These are phyloP conservation scores for Spathaspora boniae DNA, from an alignment of 805 yeast genomes.

Conservation along the genomic window DNA sequence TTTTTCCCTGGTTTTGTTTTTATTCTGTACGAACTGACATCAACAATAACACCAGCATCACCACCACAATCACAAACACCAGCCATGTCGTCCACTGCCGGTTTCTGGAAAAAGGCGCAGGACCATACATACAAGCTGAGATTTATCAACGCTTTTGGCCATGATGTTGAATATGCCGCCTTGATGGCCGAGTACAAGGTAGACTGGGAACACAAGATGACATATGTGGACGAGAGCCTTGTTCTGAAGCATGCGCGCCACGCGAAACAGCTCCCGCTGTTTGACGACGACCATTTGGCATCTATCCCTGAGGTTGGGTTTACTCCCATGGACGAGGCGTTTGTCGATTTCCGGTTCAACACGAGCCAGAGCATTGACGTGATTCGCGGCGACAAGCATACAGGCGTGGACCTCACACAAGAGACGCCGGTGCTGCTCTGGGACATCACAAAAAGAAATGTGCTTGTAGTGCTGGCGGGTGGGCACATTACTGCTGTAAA, in stretches of 20 bases:
- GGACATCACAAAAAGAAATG: slow-evolving; percentile 4
- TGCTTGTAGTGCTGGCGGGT: slow-evolving; percentile 41
- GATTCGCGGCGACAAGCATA: not conserved
- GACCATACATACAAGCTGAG: slow-evolving; percentile 29
- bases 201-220: slow-evolving; percentile 48
- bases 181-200: slow-evolving; percentile 42
- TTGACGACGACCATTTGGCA: slow-evolving; percentile 9
- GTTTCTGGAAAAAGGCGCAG: slow-evolving; percentile 10
- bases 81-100: slow-evolving; percentile 4
- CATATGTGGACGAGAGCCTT: slow-evolving; percentile 35
- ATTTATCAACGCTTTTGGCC: slow-evolving; percentile 45
- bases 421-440: slow-evolving; percentile 3
- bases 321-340: slow-evolving; percentile 8
- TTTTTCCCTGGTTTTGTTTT: not conserved
- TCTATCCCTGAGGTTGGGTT: slow-evolving; percentile 14
- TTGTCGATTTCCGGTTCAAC: slow-evolving; percentile 7
- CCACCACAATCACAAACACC: not conserved
- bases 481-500: slow-evolving; percentile 49
- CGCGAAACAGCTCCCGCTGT: slow-evolving; percentile 2
- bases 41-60: not conserved
- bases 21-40: not conserved
- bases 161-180: slow-evolving; percentile 40
- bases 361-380: not conserved
- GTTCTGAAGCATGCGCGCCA: slow-evolving; percentile 6
- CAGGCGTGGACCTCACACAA: slow-evolving; percentile 1